Percentiles rank a stretch among this genome's conserved stretches.
Evolutionary conservation across 768 basidiomycete genomes (phyloP).

Genomic region (Suillus placidus): DNA sequence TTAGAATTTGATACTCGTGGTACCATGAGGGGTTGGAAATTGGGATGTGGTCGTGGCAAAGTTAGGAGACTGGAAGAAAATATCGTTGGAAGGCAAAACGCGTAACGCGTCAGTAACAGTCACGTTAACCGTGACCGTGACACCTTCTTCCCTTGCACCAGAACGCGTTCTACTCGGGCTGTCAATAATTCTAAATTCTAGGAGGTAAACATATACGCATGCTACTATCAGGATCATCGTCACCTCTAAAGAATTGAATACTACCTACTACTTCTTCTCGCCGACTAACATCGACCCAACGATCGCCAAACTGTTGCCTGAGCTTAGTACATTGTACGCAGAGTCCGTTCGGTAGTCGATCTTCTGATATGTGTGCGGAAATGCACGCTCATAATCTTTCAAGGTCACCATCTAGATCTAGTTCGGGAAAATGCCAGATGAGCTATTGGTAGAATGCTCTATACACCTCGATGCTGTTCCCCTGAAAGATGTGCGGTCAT

Average conservation of each 20-base stretch:
- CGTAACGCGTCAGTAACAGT: constrained; percentile 5
- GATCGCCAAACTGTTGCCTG: background rate
- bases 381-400: constrained; percentile 2
- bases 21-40: background rate
- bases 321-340: background rate
- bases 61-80: background rate
- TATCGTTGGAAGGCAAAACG: too few species aligned
- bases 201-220: background rate
- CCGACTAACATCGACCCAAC: background rate
- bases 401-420: background rate
- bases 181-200: background rate
- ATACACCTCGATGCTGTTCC: constrained; percentile 34
- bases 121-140: background rate
- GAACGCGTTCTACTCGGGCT: background rate
- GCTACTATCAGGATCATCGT: background rate
- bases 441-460: constrained; percentile 33
- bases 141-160: background rate
- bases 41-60: background rate
- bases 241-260: background rate
- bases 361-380: constrained; percentile 1
- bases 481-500: constrained; percentile 30
- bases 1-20: background rate
- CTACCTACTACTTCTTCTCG: background rate
- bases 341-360: constrained; percentile 3
- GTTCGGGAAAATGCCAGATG: constrained; percentile 16